Conservation (phyloP, 305 asterid species). For the Coffea humblotiana region DNA sequence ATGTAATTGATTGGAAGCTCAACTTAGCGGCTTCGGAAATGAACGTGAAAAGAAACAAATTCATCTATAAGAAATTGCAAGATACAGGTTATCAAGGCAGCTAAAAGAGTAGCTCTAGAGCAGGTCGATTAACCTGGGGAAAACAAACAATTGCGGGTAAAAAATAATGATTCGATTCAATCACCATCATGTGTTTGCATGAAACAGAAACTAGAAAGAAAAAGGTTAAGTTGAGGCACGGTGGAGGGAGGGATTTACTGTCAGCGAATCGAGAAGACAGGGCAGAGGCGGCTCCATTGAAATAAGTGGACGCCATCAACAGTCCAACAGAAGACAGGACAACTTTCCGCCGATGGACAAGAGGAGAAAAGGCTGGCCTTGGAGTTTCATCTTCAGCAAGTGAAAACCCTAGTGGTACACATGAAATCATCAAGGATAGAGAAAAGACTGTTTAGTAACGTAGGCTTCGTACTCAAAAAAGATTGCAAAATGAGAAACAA, state of each 20-base stretch:
- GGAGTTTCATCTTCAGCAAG: slow-evolving; percentile 43
- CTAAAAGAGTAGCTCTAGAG: not conserved
- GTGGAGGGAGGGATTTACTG: slow-evolving; percentile 45
- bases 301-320: slow-evolving; percentile 38
- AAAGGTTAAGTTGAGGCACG: not conserved
- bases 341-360: slow-evolving; percentile 59
- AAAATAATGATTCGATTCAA: not conserved
- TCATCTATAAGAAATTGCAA: not conserved
- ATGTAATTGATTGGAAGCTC: not conserved
- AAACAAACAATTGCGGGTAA: not conserved
- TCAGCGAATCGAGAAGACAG: slow-evolving; percentile 75
- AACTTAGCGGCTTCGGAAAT: not conserved
- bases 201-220: not conserved
- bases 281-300: slow-evolving; percentile 51
- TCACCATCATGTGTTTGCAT: not conserved
- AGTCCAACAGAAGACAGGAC: slow-evolving; percentile 57
- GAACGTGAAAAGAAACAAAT: not conserved
- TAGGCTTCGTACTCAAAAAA: not conserved
- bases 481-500: not conserved
- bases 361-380: slow-evolving; percentile 31
- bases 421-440: not conserved
- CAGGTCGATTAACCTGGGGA: not conserved
- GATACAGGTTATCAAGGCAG: no score
- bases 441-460: not conserved
- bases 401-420: slow-evolving; percentile 2